phyloP scores from a whole-genome alignment of 1,139 yeast species.

The Suhomyces taliae region DNA sequence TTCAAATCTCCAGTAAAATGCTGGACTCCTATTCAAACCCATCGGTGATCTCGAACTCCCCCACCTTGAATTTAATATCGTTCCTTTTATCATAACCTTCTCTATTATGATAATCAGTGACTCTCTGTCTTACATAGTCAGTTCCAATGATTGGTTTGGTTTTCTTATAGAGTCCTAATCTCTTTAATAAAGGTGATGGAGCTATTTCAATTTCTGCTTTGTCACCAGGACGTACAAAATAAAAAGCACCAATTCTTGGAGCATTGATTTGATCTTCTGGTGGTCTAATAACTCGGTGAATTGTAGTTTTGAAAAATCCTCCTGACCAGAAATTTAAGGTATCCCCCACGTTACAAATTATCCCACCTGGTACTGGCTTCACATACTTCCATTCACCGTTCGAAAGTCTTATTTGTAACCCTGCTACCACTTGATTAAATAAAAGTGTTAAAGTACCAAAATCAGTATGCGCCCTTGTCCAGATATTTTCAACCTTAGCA shows the following conservation, averaged over 20 bases:
- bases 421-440: conserved; percentile 31
- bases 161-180: conserved; percentile 27
- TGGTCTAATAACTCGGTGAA: conserved; percentile 33
- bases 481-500: conserved; percentile 26
- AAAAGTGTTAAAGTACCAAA: conserved; percentile 31
- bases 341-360: conserved; percentile 34
- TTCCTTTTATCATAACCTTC: conserved; percentile 23
- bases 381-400: conserved; percentile 32
- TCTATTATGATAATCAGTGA: conserved; percentile 27
- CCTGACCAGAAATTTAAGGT: conserved; percentile 34
- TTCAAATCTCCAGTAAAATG: too few species aligned
- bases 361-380: conserved; percentile 28
- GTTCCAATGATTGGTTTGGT: conserved; percentile 27
- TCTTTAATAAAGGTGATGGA: conserved; percentile 30
- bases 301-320: conserved; percentile 33
- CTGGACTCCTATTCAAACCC: conserved; percentile 20
- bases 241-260: conserved; percentile 34
- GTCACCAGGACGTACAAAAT: conserved; percentile 37
- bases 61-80: conserved; percentile 26
- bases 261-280: conserved; percentile 30
- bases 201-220: conserved; percentile 27
- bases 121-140: conserved; percentile 31
- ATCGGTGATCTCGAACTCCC: conserved; percentile 28
- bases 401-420: conserved; percentile 26
- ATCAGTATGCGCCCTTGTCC: conserved; percentile 35